Conservation (phyloP, 2,329 filamentous ascomycete species). For the Lachnellula subtilissima region DNA sequence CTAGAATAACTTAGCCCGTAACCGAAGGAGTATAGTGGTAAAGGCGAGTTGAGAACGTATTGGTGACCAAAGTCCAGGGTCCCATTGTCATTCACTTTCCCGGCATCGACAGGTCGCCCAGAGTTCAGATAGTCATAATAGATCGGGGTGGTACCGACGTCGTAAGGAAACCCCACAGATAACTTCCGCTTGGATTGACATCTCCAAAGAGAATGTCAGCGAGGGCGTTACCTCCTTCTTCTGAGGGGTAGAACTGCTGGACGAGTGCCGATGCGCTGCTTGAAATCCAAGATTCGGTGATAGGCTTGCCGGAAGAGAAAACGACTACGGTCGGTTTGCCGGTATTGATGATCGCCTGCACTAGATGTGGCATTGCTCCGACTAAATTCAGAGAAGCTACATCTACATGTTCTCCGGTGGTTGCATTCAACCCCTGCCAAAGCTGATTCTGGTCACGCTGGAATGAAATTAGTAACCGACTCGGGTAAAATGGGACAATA, state of each 20-base stretch:
- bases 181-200: constrained; percentile 63
- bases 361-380: constrained; percentile 63
- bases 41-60: constrained; percentile 73
- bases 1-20: constrained; percentile 68
- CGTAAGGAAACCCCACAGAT: constrained; percentile 65
- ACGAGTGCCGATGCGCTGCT: constrained; percentile 59
- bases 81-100: constrained; percentile 68
- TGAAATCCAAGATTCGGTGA: constrained; percentile 70
- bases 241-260: constrained; percentile 71
- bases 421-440: constrained; percentile 67
- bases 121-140: constrained; percentile 72
- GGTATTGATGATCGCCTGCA: constrained; percentile 62
- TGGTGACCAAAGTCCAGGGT: constrained; percentile 81
- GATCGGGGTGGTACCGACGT: constrained; percentile 61
- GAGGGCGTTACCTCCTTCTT: constrained; percentile 79
- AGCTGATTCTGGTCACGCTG: constrained; percentile 65
- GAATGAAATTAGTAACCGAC: background rate
- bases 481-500: background rate
- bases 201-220: constrained; percentile 75
- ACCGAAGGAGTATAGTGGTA: constrained; percentile 80
- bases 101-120: constrained; percentile 68
- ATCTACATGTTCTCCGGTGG: constrained; percentile 71
- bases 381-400: constrained; percentile 59
- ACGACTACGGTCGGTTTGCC: constrained; percentile 74
- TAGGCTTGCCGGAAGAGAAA: constrained; percentile 74